Base-by-base conservation (phyloP, 352 stramenopile species). In the Globisporangium apiculatum region DNA sequence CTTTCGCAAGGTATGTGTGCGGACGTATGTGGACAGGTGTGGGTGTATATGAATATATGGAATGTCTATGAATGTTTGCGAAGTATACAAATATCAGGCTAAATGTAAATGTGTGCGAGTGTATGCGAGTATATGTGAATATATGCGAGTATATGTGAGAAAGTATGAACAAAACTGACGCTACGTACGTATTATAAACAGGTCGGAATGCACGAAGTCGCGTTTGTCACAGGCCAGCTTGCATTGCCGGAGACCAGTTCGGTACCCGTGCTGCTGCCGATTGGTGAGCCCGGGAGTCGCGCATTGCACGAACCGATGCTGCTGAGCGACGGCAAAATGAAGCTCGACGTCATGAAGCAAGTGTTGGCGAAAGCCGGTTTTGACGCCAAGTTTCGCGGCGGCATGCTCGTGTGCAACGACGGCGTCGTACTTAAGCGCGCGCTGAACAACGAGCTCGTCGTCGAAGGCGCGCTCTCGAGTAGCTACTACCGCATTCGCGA, bases 341-440 rank as follows among this genome's bases (percentile, higher is more conserved):
- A 93, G 68, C 71, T 95, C 58, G 83, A 93, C 59, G 74, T 92
- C 59, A 93, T 95, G 84, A 94, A 94, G 67, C 83, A 94, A 62
- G 76, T 94, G 55, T 68, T 95, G 38, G 81, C 79, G 43, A 91
- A 91, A 51, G 83, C 84, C 10, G 86, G 84, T 0, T 95, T 94
- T 68, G 86, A 95, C 60, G 86, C 84, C 66, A 95, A 94, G 58
- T 94, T 94, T 58, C 83, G 80, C n/a, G 80, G 86, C 9, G 84
- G 86, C 51, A 95, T 94, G 86, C 67, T 95, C 31, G 79, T 95
- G 8, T 95, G 86, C 72, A 91, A 92, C 58, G 84, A 95, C 49
- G 86, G 86, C 35, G 84, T 94, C 45, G 86, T 92, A 57, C 83
- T 94, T 58, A 93, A 89, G 68, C 81, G 84, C 7, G 80, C 83